Conservation (phyloP, 2,329 filamentous ascomycete genomes). For the Seiridium cupressi region DNA sequence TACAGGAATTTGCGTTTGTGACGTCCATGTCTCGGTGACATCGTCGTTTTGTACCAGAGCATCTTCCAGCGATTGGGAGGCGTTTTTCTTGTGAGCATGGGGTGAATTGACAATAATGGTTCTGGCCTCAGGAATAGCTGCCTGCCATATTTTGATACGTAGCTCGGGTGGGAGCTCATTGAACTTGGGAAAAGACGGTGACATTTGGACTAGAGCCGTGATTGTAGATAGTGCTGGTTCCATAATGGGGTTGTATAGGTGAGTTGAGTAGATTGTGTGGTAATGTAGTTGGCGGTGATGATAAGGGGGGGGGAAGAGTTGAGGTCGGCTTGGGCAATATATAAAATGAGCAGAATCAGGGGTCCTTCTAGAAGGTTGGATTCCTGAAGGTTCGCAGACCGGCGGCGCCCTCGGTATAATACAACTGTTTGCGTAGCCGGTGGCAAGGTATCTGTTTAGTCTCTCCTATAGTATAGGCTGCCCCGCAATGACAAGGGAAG, state of each 20-base stretch:
- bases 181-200: slow-evolving; percentile 24
- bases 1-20: slow-evolving; percentile 26
- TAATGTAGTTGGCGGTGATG: slow-evolving; percentile 16
- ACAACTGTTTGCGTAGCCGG: neutral
- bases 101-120: slow-evolving; percentile 27
- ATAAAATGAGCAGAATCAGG: slow-evolving; percentile 17
- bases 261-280: slow-evolving; percentile 3
- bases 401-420: slow-evolving; percentile 6
- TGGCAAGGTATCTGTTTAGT: slow-evolving; percentile 1
- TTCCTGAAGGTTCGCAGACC: slow-evolving; percentile 3
- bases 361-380: slow-evolving; percentile 18
- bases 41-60: slow-evolving; percentile 14
- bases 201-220: slow-evolving; percentile 9
- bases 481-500: neutral
- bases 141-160: slow-evolving; percentile 30
- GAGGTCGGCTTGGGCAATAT: slow-evolving; percentile 12
- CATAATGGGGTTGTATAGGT: slow-evolving; percentile 23
- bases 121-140: slow-evolving; percentile 26
- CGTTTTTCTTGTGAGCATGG: slow-evolving; percentile 8
- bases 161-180: slow-evolving; percentile 28
- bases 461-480: neutral
- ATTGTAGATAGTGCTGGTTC: slow-evolving; percentile 11
- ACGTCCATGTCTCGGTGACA: slow-evolving; percentile 24
- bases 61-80: slow-evolving; percentile 22
- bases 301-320: slow-evolving; percentile 16